These are phyloP conservation scores for Pythium plurisporium DNA, from an alignment of 352 stramenopile species.

Conservation along the genomic window DNA sequence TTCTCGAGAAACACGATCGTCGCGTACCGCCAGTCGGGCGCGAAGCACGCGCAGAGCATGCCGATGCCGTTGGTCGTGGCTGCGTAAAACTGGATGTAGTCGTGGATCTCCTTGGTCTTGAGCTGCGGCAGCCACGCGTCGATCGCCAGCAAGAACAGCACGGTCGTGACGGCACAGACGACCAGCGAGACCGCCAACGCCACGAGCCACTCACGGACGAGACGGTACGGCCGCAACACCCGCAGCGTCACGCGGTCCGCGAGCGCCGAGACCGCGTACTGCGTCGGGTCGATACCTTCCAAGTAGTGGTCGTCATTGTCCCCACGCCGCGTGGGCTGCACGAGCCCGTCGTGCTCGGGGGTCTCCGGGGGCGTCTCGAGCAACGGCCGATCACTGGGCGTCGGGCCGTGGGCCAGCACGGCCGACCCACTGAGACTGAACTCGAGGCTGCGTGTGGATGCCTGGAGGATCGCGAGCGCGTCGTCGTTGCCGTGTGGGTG, in stretches of 20 bases:
- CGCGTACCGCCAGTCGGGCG: conserved; percentile 47
- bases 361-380: not conserved
- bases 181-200: conserved; percentile 31
- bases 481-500: conserved; percentile 5
- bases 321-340: too few species aligned
- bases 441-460: not conserved
- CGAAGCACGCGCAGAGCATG: conserved; percentile 40
- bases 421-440: not conserved
- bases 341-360: not conserved
- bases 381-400: not conserved
- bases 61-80: conserved; percentile 33
- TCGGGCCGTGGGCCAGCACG: not conserved
- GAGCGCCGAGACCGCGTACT: conserved; percentile 10
- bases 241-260: not conserved
- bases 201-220: conserved; percentile 42
- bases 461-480: conserved; percentile 12
- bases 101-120: conserved; percentile 44
- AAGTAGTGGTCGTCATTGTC: not conserved
- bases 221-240: conserved; percentile 2
- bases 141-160: conserved; percentile 30
- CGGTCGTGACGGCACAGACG: conserved; percentile 27
- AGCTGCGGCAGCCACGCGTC: conserved; percentile 27
- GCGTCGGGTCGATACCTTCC: conserved; percentile 4
- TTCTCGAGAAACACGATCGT: conserved; percentile 41
- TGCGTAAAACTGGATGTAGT: conserved; percentile 41